Percentiles rank a stretch among this genome's conserved stretches.
Evolutionary conservation across 805 yeast genomes (phyloP).

Genomic region (Metschnikowia aberdeeniae): DNA sequence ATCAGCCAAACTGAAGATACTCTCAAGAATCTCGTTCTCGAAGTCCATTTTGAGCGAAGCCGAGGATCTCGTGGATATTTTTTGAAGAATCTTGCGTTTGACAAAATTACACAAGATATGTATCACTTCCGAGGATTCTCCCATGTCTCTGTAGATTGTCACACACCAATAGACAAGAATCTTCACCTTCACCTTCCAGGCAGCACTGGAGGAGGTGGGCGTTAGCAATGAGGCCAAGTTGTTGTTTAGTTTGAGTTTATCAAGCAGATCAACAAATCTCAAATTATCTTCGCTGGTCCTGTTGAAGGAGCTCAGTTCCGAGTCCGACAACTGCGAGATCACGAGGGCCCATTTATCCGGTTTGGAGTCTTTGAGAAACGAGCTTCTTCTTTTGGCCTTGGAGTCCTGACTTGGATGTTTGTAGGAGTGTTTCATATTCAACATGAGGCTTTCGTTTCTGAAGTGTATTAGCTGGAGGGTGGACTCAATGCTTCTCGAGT

Average conservation of each 20-base stretch:
- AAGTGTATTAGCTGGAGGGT: conserved; percentile 60
- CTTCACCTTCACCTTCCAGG: conserved; percentile 36
- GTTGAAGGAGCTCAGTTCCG: conserved; percentile 13
- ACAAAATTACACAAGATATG: conserved; percentile 43
- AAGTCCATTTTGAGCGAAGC: conserved; percentile 39
- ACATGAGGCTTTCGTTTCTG: conserved; percentile 67
- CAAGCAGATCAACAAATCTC: conserved; percentile 34
- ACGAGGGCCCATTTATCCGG: conserved; percentile 1
- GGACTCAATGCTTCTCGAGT: conserved; percentile 31
- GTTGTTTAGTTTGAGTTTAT: conserved; percentile 27
- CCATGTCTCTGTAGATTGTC: conserved; percentile 32
- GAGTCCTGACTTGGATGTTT: conserved; percentile 1
- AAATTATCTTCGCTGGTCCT: conserved; percentile 27
- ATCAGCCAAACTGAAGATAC: conserved; percentile 30
- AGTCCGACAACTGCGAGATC: conserved; percentile 2
- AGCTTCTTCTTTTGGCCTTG: conserved; percentile 5
- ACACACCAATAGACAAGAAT: conserved; percentile 39
- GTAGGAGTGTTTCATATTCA: conserved; percentile 35
- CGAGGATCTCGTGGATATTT: conserved; percentile 16
- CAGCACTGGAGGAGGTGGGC: conserved; percentile 17
- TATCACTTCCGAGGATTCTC: conserved; percentile 28
- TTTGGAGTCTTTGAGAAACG: conserved; percentile 6
- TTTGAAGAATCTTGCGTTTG: conserved; percentile 35
- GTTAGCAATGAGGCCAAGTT: conserved; percentile 27
- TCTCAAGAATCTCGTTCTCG: conserved; percentile 40